Evolutionary conservation across 2,329 filamentous ascomycete species (phyloP).

Genomic region (Fusarium guadeloupense): DNA sequence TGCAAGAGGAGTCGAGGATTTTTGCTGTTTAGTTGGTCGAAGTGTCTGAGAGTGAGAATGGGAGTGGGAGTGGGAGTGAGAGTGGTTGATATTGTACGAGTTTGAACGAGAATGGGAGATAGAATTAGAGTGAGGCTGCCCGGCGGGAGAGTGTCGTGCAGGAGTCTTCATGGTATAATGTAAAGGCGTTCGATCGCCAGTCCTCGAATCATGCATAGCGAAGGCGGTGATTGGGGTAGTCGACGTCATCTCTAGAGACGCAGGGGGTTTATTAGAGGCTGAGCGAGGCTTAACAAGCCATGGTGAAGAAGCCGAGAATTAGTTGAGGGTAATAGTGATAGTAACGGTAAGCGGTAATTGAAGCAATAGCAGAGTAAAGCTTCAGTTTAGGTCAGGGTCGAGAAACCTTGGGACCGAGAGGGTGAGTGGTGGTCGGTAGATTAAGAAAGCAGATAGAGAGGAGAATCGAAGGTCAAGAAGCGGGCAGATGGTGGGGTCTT

Average conservation of each 20-base stretch:
- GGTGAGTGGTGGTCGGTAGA: conserved; percentile 15
- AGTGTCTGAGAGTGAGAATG: conserved; percentile 54
- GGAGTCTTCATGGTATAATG: conserved; percentile 60
- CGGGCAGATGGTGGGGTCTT: conserved; percentile 42
- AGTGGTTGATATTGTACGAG: conserved; percentile 51
- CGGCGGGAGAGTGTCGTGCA: conserved; percentile 49
- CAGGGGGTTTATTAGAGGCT: conserved; percentile 18
- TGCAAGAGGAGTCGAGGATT: conserved; percentile 60
- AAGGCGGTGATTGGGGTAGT: conserved; percentile 38
- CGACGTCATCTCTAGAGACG: conserved; percentile 40
- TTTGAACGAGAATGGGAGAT: conserved; percentile 45
- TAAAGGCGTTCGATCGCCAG: conserved; percentile 48
- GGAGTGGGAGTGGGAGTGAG: conserved; percentile 51
- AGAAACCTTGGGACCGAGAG: conserved; percentile 21
- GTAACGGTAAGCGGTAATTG: conserved; percentile 19
- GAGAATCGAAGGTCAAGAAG: conserved; percentile 30
- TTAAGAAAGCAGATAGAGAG: conserved; percentile 33
- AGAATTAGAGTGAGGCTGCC: conserved; percentile 42
- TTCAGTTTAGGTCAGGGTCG: conserved; percentile 12
- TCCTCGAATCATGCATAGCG: conserved; percentile 48
- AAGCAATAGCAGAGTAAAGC: conserved; percentile 5
- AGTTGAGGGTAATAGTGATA: background rate
- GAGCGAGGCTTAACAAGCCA: conserved; percentile 38
- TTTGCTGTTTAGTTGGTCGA: conserved; percentile 51
- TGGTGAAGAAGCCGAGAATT: conserved; percentile 22